Base-by-base conservation (phyloP, 192 early-diverging fungal genomes). In the Chytriomyces hyalinus region DNA sequence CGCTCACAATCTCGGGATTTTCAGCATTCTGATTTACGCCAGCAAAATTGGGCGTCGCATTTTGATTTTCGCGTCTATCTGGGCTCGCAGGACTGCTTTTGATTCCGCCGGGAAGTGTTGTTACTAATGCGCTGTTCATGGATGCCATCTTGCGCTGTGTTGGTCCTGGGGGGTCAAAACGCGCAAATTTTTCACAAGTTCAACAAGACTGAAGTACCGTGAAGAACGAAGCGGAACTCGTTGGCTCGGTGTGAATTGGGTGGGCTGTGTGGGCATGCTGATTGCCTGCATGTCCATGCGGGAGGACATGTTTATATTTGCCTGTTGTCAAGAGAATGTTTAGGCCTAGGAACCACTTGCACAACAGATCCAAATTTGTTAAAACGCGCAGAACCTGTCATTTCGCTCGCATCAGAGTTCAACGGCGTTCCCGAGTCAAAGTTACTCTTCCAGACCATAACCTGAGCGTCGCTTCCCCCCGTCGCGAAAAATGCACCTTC, bases 381-480 rank as follows among this genome's bases (percentile, higher is more conserved):
- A 22, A 5, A 17, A 15, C 45, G 5, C 13, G 24, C 24, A n/a
- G 2, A 65, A 45, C 13, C 10, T 17, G 26, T 69, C 49, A 49
- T 48, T 85, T 24, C 10, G 8, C 80, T 47, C 48, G 5, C 51
- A 26, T 63, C 50, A 50, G 36, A 24, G 73, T 67, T 47, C 44
- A 71, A 60, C 10, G 69, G 24, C 26, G 47, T 61, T 24, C 59
- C 62, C 7, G 61, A 46, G 62, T 87, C 84, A 73, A 90, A 90
- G 63, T 89, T 89, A 65, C 80, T 81, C 61, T 88, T 89, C 89
- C 89, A 90, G 0, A 90, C 86, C 82, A 90, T 85, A 20, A 90
- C 82, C 61, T 88, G 84, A 6, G 83, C 28, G 73, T 90, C 89
- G 50, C 80, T 83, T 10, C 89, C 89, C 0, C 86, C 88, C 6